Conservation (phyloP, 495 filamentous ascomycete genomes). For the Paragyromitra xinjiangensis region DNA sequence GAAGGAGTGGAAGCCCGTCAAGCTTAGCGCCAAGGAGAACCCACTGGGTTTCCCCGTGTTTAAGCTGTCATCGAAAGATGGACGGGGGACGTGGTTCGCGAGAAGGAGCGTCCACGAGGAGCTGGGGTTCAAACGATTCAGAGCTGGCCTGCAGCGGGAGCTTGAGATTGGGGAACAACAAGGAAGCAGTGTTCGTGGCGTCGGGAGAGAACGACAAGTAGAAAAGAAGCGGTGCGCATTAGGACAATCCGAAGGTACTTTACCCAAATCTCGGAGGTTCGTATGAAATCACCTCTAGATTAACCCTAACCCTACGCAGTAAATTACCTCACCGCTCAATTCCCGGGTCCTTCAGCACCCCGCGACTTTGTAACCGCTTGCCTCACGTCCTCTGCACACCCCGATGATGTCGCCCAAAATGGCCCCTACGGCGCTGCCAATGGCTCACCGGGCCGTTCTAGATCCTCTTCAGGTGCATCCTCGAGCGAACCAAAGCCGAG, state of each 20-base stretch:
- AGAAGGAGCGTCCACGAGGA: conserved; percentile 82
- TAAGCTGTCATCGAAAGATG: conserved; percentile 79
- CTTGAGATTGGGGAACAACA: conserved; percentile 62
- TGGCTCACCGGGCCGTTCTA: conserved; percentile 53
- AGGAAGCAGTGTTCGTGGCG: conserved; percentile 75
- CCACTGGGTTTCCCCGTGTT: conserved; percentile 79
- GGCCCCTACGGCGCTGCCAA: too few species aligned
- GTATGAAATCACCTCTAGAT: not conserved
- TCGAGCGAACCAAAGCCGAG: not conserved
- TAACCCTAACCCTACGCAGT: conserved; percentile 62
- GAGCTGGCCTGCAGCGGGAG: conserved; percentile 63
- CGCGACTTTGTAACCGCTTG: conserved; percentile 86
- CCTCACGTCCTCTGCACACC: conserved; percentile 62
- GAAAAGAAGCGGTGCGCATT: conserved; percentile 66
- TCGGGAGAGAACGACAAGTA: conserved; percentile 79
- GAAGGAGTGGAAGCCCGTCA: conserved; percentile 87
- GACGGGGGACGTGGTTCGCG: conserved; percentile 89
- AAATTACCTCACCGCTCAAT: conserved; percentile 85
- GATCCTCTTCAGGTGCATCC: not conserved
- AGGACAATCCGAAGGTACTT: conserved; percentile 68
- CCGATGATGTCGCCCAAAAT: conserved; percentile 20
- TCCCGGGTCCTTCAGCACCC: conserved; percentile 85
- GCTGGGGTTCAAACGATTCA: conserved; percentile 75
- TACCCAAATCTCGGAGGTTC: not conserved
- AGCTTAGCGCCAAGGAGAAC: conserved; percentile 74